Evolutionary conservation across 345 rosid genomes (phyloP).

Genomic region (Ceriops decandra): DNA sequence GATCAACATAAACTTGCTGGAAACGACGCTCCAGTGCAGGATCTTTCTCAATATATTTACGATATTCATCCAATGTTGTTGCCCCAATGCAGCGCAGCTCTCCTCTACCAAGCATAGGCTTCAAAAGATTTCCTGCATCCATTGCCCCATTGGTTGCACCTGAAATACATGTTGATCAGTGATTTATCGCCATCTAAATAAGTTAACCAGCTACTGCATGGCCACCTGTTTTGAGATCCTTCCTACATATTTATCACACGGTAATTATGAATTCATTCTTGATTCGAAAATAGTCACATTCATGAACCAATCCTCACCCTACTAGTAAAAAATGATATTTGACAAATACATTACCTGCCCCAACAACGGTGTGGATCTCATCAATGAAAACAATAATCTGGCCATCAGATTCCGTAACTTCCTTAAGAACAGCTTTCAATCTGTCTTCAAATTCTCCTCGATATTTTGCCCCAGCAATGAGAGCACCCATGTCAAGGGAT

Average conservation of each 20-base stretch:
- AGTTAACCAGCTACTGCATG: not conserved
- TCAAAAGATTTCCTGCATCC: conserved; percentile 98
- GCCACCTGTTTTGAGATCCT: not conserved
- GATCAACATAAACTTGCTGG: conserved; percentile 98
- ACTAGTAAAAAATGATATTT: not conserved
- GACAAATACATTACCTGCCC: conserved; percentile 66
- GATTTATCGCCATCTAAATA: not conserved
- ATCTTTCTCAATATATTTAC: conserved; percentile 97
- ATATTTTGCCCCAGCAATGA: conserved; percentile 97
- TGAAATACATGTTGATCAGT: conserved; percentile 29
- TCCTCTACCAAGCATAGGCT: conserved; percentile 99
- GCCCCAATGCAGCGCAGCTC: conserved; percentile 97
- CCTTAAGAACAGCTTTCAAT: conserved; percentile 91
- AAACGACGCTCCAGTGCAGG: conserved; percentile 99
- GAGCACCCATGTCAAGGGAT: conserved; percentile 98
- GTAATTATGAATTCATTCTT: not conserved
- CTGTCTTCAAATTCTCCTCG: conserved; percentile 99
- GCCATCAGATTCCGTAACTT: conserved; percentile 95
- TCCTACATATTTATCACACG: not conserved
- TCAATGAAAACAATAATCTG: conserved; percentile 89
- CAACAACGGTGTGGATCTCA: conserved; percentile 99
- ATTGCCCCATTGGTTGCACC: conserved; percentile 99
- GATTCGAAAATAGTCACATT: not conserved
- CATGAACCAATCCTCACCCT: no score
- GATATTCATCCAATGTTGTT: conserved; percentile 91